Percentiles rank a stretch among this genome's conserved stretches.
Conservation (phyloP, 352 stramenopile genomes). For the Globisporangium acanthophoron region DNA sequence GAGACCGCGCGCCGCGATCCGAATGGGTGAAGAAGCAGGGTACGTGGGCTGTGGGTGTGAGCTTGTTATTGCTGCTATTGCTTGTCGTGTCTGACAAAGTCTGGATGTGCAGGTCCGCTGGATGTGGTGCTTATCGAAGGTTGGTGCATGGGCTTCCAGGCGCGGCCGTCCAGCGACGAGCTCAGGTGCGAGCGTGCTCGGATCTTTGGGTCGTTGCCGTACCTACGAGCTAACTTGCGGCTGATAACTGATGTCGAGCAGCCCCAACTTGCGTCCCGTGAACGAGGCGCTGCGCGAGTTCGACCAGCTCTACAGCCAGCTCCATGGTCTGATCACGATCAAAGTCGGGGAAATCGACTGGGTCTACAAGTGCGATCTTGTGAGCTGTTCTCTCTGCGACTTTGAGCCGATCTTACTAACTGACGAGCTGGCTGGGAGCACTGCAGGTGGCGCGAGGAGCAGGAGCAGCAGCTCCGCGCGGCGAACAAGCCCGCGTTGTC, state of each 20-base stretch:
- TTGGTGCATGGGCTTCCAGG: conserved; percentile 82
- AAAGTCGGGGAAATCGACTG: conserved; percentile 67
- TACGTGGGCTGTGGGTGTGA: conserved; percentile 10
- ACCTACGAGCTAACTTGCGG: neutral
- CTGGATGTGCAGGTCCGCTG: conserved; percentile 36
- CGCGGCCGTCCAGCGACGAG: conserved; percentile 25
- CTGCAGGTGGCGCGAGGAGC: conserved; percentile 74
- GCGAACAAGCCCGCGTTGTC: conserved; percentile 61
- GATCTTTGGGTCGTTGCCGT: neutral
- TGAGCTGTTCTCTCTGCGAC: neutral
- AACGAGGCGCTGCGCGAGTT: conserved; percentile 62
- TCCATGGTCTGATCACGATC: conserved; percentile 69
- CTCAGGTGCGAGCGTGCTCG: conserved; percentile 23
- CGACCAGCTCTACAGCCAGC: conserved; percentile 55
- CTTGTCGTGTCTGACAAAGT: too few relatives aligned
- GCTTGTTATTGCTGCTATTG: neutral
- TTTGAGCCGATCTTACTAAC: too few relatives aligned
- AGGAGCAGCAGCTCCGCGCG: conserved; percentile 56
- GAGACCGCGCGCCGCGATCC: conserved; percentile 51
- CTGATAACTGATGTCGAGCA: conserved; percentile 10
- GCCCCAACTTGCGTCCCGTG: conserved; percentile 51
- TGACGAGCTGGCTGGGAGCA: neutral
- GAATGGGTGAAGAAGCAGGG: conserved; percentile 61
- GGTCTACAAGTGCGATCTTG: conserved; percentile 65
- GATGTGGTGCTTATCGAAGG: conserved; percentile 83